phyloP scores from a whole-genome alignment of 495 filamentous ascomycete genomes.

The Tuber magnatum region DNA sequence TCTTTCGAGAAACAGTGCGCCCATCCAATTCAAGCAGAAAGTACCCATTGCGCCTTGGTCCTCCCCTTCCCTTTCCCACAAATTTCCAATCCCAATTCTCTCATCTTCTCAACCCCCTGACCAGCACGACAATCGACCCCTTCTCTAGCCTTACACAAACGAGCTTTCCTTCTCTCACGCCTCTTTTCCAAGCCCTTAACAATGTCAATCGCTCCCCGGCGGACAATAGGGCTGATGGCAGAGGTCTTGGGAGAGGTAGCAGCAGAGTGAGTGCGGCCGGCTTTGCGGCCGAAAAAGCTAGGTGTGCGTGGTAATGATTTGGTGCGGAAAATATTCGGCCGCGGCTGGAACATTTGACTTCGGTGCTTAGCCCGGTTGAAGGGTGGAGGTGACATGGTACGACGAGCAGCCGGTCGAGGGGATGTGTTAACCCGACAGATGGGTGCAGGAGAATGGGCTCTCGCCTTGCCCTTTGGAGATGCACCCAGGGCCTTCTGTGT shows the following conservation, averaged over 20 bases:
- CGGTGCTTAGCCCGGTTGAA: conserved; percentile 25
- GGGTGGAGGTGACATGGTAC: conserved; percentile 36
- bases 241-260: conserved; percentile 29
- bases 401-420: conserved; percentile 49
- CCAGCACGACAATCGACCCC: conserved; percentile 63
- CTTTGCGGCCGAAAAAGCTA: conserved; percentile 55
- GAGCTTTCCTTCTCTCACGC: conserved; percentile 67
- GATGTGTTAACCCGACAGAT: conserved; percentile 44
- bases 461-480: conserved; percentile 60
- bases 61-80: conserved; percentile 65
- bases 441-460: conserved; percentile 59
- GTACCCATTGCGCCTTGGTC: conserved; percentile 63
- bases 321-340: conserved; percentile 48
- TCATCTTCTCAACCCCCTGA: conserved; percentile 87
- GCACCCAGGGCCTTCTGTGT: conserved; percentile 31
- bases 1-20: conserved; percentile 15
- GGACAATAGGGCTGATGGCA: conserved; percentile 25
- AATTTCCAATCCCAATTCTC: conserved; percentile 81
- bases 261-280: conserved; percentile 18
- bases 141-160: conserved; percentile 48
- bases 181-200: conserved; percentile 93
- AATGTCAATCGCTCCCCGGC: conserved; percentile 86
- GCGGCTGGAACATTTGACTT: conserved; percentile 34
- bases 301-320: conserved; percentile 71
- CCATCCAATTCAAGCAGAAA: conserved; percentile 53